Evolutionary conservation across 768 basidiomycete species (phyloP).

Genomic region (Cystofilobasidium bisporidii): DNA sequence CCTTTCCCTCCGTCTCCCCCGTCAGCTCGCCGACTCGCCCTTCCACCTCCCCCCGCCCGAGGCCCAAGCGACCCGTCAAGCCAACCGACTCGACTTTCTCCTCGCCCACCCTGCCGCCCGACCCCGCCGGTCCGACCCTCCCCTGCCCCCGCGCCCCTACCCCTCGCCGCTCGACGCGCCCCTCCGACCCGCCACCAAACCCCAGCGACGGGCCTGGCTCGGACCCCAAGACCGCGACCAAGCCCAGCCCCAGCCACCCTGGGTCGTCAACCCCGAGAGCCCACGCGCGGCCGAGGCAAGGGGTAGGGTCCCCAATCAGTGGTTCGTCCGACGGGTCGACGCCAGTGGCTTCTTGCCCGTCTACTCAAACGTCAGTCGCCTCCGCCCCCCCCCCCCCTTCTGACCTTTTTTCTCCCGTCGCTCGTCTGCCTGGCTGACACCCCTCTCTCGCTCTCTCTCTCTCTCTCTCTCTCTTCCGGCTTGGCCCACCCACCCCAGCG

Average conservation of each 20-base stretch:
- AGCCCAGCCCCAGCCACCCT: too few relatives aligned
- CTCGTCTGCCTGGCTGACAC: neutral
- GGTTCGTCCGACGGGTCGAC: conserved; percentile 1
- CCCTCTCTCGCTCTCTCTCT: neutral
- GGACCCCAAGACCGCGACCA: neutral
- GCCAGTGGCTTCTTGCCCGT: conserved; percentile 9
- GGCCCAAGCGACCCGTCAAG: neutral
- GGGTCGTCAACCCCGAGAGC: conserved; percentile 4
- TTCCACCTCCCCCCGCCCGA: neutral
- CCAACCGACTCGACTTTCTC: neutral
- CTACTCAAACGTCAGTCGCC: conserved; percentile 10
- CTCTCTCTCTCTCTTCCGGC: neutral
- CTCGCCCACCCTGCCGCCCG: neutral
- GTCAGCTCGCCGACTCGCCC: neutral
- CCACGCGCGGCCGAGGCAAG: neutral
- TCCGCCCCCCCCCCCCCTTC: neutral
- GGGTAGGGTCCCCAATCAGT: neutral
- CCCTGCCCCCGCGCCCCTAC: neutral
- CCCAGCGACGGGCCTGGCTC: conserved; percentile 2
- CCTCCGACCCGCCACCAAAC: neutral
- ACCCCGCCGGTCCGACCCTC: neutral
- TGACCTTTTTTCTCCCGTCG: neutral
- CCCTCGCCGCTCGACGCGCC: conserved; percentile 6
- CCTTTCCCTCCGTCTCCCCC: neutral
- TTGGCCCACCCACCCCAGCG: neutral